Evolutionary conservation across 2,329 filamentous ascomycete genomes (phyloP).

Genomic region (Kalmusia sp.): DNA sequence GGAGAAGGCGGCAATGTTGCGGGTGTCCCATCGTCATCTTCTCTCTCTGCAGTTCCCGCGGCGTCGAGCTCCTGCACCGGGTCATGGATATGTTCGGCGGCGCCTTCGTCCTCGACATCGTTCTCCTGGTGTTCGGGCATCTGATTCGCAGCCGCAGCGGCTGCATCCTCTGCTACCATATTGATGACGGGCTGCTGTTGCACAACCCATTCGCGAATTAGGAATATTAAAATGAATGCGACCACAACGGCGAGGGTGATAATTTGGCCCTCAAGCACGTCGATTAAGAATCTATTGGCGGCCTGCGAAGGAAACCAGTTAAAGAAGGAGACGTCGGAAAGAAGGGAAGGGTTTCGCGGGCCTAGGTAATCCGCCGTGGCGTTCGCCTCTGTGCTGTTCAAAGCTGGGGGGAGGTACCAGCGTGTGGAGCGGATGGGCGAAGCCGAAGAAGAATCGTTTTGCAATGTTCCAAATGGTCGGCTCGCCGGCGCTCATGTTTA

Average conservation of each 20-base stretch:
- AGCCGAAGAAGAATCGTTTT: constrained; percentile 51
- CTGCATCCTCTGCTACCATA: constrained; percentile 60
- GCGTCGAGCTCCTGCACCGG: neutral
- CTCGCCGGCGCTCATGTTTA: constrained; percentile 52
- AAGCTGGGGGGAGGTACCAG: constrained; percentile 33
- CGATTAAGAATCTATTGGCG: constrained; percentile 80
- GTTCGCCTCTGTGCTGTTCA: constrained; percentile 32
- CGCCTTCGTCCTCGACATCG: constrained; percentile 32
- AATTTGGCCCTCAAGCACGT: constrained; percentile 88
- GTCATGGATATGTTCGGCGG: constrained; percentile 6
- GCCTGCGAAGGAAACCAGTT: constrained; percentile 63
- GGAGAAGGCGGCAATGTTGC: no score
- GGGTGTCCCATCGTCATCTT: constrained; percentile 14
- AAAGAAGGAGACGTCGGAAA: constrained; percentile 66
- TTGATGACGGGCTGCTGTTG: constrained; percentile 96
- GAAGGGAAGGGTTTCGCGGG: constrained; percentile 43
- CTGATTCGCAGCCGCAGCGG: constrained; percentile 21
- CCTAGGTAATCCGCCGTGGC: constrained; percentile 33
- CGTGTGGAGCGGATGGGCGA: constrained; percentile 30
- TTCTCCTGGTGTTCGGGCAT: constrained; percentile 25
- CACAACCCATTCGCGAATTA: constrained; percentile 97
- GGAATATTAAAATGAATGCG: constrained; percentile 93
- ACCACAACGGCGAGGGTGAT: constrained; percentile 92
- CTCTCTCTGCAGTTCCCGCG: neutral
- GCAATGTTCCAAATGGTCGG: constrained; percentile 55